Conservation (phyloP, 345 rosid genomes). For the Ceriops zippeliana region DNA sequence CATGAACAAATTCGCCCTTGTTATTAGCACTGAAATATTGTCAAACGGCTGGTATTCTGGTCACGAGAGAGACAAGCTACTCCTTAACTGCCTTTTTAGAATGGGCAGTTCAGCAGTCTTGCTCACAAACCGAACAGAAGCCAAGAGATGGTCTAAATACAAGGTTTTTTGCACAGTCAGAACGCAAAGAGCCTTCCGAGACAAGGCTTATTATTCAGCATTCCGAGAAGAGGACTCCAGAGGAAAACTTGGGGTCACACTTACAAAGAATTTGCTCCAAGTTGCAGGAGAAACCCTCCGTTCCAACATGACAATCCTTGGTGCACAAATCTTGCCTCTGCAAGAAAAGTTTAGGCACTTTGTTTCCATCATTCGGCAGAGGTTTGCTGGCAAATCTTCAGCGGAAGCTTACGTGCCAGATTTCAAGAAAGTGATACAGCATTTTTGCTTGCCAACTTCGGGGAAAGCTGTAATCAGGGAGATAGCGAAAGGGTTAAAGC, state of each 20-base stretch:
- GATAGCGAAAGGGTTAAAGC: constrained; percentile 44
- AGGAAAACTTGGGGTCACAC: constrained; percentile 51
- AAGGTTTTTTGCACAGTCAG: constrained; percentile 29
- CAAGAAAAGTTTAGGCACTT: constrained; percentile 30
- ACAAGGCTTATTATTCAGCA: constrained; percentile 32
- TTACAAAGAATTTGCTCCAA: constrained; percentile 37
- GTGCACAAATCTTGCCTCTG: constrained; percentile 35
- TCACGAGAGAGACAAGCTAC: constrained; percentile 38
- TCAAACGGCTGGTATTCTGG: constrained; percentile 62
- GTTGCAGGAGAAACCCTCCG: constrained; percentile 38
- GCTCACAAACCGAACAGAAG: constrained; percentile 40
- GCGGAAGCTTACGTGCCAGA: constrained; percentile 39
- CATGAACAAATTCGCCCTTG: constrained; percentile 34
- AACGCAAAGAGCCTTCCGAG: constrained; percentile 41
- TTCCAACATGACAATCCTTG: constrained; percentile 31
- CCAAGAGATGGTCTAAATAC: constrained; percentile 37
- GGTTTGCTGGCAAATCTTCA: constrained; percentile 19
- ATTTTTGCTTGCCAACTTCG: constrained; percentile 52
- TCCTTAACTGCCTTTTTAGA: constrained; percentile 51
- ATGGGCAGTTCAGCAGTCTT: constrained; percentile 59
- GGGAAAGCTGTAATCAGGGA: constrained; percentile 41
- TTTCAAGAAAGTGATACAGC: constrained; percentile 41
- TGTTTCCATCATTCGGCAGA: constrained; percentile 25
- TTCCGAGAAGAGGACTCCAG: constrained; percentile 47
- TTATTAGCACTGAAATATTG: constrained; percentile 55